Evolutionary conservation across 2,329 filamentous ascomycete species (phyloP), one percentile per base, ranked within the genome.

Genomic region (Dothistroma pini): DNA sequence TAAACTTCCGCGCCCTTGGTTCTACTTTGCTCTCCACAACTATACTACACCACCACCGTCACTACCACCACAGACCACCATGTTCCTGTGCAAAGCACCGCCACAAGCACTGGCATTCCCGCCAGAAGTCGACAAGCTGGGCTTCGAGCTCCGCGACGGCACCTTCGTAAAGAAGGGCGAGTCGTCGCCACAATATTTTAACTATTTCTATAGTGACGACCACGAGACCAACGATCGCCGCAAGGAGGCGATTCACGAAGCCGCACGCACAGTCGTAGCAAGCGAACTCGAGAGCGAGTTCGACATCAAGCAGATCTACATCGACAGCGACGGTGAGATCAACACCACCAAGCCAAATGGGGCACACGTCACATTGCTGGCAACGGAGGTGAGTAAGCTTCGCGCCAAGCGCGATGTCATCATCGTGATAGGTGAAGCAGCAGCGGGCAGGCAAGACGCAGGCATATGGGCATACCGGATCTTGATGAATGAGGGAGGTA

Each of bases 161-260:
- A 7, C 49, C 19, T 51, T 57, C 47, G 19, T 51, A 25, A 50
- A 22, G 25, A 50, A 34, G 19, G 44, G n/a, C 25, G 16, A 14
- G n/a, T 10, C 47, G 22, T 11, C 31, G 14, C 32, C 38, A n/a
- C 79, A 83, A 66, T 88, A 87, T 71, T 96, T 91, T 79, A 84
- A 90, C 67, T 96, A 83, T 80, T 88, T 86, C 72, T 75, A 89
- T 57, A 88, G 84, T 72, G 86, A 85, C 68, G 92, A 91, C 74
- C 79, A 84, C n/a, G 86, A 91, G 41, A 83, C 88, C 76, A 96
- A 96, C 73, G 83, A 88, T 47, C 80, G 88, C 21, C 90, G 91
- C 69, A 83, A 88, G 47, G 76, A 80, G 64, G 76, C 86, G 44
- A 86, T 96, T 75, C 88, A 96, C 69, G 61, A 56, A 32, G 63